Evolutionary conservation across 495 filamentous ascomycete genomes (phyloP).

Genomic region (Apiosordaria backusii): DNA sequence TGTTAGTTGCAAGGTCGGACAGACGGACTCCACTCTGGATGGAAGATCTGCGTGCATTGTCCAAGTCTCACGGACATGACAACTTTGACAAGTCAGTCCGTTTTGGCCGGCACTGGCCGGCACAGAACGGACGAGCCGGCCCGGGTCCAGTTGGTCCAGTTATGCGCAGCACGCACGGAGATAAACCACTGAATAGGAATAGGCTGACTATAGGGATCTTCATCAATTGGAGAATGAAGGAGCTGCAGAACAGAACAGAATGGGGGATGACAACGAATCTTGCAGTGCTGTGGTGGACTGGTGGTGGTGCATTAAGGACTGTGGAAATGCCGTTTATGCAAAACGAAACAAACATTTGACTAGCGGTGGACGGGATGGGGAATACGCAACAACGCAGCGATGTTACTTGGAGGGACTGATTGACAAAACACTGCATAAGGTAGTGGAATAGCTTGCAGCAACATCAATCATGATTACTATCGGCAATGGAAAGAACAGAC

Average conservation of each 20-base stretch:
- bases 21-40: too few species aligned
- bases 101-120: not conserved
- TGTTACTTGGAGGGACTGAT: not conserved
- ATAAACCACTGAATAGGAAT: not conserved
- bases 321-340: not conserved
- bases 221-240: too few species aligned
- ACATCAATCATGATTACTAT: too few species aligned
- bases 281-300: not conserved
- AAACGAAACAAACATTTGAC: not conserved
- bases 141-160: not conserved
- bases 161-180: not conserved
- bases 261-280: not conserved
- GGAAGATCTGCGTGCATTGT: too few species aligned
- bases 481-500: not conserved
- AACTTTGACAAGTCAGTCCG: too few species aligned
- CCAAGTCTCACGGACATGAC: too few species aligned
- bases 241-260: too few species aligned
- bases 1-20: too few species aligned
- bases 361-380: not conserved
- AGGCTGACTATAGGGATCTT: not conserved
- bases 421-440: not conserved
- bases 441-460: not conserved
- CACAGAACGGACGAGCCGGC: not conserved
- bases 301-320: too few species aligned
- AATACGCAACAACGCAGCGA: not conserved